Evolutionary conservation across 2,329 filamentous ascomycete species (phyloP).

Genomic region (Trichoderma semiorbis): DNA sequence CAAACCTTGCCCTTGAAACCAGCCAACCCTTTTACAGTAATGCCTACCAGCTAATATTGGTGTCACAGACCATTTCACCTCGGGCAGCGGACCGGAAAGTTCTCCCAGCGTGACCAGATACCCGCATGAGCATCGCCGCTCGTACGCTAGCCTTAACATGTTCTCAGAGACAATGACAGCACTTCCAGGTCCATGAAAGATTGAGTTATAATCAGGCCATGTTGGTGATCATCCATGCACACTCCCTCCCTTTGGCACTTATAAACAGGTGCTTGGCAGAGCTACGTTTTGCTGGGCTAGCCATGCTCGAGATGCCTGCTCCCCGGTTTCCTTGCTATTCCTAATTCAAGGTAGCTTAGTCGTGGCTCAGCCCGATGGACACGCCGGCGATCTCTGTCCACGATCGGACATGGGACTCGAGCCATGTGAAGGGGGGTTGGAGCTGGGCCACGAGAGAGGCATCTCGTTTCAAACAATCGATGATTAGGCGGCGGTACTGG

Average conservation of each 20-base stretch:
- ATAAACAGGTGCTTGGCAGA: neutral
- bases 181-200: neutral
- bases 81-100: neutral
- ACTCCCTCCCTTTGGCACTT: neutral
- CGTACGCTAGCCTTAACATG: neutral
- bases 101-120: neutral
- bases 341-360: neutral
- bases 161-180: neutral
- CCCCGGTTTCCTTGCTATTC: neutral
- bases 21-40: neutral
- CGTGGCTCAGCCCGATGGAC: neutral
- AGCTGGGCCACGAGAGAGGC: neutral
- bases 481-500: neutral
- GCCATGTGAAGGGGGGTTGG: neutral
- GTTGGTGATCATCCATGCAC: neutral
- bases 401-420: neutral
- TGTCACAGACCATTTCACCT: neutral
- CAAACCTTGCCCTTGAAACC: neutral
- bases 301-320: neutral
- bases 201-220: neutral
- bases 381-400: neutral
- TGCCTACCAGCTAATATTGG: neutral
- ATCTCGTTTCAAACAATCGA: neutral
- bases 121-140: neutral
- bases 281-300: too few relatives aligned